Evolutionary conservation across 139 green algal genomes (phyloP), one percentile per base, ranked within the genome.

Genomic region (Picochlorum sp.): DNA sequence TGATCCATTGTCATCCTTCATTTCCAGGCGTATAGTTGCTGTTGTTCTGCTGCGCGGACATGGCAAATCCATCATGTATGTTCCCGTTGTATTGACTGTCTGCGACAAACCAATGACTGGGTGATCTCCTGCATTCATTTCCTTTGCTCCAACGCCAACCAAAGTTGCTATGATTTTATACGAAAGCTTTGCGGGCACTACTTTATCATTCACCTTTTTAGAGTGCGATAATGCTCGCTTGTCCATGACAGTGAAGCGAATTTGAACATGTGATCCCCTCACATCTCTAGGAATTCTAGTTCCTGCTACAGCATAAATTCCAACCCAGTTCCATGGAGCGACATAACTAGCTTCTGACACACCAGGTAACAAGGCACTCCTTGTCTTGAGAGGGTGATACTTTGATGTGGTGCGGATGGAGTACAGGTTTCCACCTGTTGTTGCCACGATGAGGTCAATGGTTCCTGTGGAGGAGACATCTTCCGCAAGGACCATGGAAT

Each of bases 391-490:
- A 23, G 91, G 86, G 64, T 95, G 81, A 65, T 90, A 88, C 16
- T 65, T 24, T 16, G 77, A 77, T 2, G 61, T 52, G 15, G 91
- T 95, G 62, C 87, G 75, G 20, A 97, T 87, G 38, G 66, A 64
- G 68, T 96, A 96, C 8, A 98, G 75, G 65, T 95, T 92, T 54
- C 93, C 93, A 8, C 20, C 47, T 38, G 96, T 96, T 57, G 93
- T 97, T 30, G 89, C 69, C 46, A 94, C 80, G 26, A 98, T 38
- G 51, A 98, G 78, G 61, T 97, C 90, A 61, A 95, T 74, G 37
- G 47, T 15, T 14, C 38, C 62, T 65, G 92, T 76, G 34, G 79
- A 75, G 57, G 90, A 81, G 47, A 98, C 44, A 78, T 98, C 91
- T 52, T 97, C 93, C 1, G 82, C 88, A 52, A 98, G 83, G 41